Evolutionary conservation across 306 rosid genomes (phyloP).

Genomic region (Vigna unguiculata): DNA sequence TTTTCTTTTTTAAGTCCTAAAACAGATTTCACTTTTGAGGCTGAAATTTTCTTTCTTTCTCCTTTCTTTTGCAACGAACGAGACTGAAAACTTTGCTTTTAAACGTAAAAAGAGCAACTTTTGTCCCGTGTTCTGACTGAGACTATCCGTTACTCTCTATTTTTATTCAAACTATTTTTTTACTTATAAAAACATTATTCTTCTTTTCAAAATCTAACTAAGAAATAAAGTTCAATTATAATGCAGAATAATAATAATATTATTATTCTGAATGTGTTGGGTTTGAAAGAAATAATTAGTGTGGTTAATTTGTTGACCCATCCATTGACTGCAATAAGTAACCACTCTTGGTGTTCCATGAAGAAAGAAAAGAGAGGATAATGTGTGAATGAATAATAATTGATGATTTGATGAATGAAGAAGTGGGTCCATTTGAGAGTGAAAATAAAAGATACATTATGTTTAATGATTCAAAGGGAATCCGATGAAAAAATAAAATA

Average conservation of each 20-base stretch:
- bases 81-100: background rate
- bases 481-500: slow-evolving; percentile 48
- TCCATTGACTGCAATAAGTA: slow-evolving; percentile 6
- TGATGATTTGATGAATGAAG: slow-evolving; percentile 33
- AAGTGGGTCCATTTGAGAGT: slow-evolving; percentile 45
- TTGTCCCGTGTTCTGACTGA: background rate
- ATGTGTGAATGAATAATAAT: slow-evolving; percentile 21
- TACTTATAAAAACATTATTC: too few relatives aligned
- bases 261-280: too few relatives aligned
- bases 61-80: background rate
- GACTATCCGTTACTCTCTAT: slow-evolving; percentile 10
- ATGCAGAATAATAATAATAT: too few relatives aligned
- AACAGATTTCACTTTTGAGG: background rate
- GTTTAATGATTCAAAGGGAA: slow-evolving; percentile 46
- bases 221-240: too few relatives aligned
- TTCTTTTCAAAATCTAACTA: too few relatives aligned
- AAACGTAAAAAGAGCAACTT: background rate
- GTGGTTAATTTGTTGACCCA: background rate
- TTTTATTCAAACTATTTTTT: background rate
- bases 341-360: background rate
- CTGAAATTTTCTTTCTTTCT: background rate
- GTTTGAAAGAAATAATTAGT: background rate
- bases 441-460: slow-evolving; percentile 9
- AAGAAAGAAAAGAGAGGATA: background rate
- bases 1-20: background rate